Percentiles rank a stretch among this genome's conserved stretches.
phyloP scores from a whole-genome alignment of 305 asterid genomes.

The Fraxinus paxiana region DNA sequence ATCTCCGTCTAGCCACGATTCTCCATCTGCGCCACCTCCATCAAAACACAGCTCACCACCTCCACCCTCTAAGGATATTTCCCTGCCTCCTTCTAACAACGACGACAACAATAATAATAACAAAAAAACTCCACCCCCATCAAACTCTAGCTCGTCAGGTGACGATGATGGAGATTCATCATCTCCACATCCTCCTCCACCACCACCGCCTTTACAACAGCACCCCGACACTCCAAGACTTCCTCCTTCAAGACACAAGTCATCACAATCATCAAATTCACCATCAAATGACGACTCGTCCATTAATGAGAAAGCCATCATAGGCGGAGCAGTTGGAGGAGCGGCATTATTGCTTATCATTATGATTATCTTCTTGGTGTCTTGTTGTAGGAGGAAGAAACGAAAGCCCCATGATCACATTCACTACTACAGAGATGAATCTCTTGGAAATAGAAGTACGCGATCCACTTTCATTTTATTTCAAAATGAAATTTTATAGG shows the following conservation, averaged over 20 bases:
- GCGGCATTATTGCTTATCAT: conserved; percentile 48
- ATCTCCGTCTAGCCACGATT: conserved; percentile 17
- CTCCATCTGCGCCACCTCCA: conserved; percentile 28
- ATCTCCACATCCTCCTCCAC: conserved; percentile 19
- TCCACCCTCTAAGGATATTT: conserved; percentile 7
- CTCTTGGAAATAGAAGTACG: conserved; percentile 41
- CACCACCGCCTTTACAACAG: conserved; percentile 31
- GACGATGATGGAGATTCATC: conserved; percentile 13
- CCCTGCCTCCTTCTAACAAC: conserved; percentile 26
- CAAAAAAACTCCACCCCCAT: conserved; percentile 35
- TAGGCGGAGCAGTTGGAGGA: conserved; percentile 57
- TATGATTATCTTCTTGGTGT: conserved; percentile 39
- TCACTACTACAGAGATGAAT: conserved; percentile 49
- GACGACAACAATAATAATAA: background rate
- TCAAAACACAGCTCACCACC: conserved; percentile 17
- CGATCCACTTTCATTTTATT: background rate
- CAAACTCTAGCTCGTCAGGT: conserved; percentile 3
- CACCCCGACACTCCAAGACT: conserved; percentile 25
- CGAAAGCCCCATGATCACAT: conserved; percentile 45
- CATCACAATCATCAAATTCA: conserved; percentile 20
- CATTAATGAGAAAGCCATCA: conserved; percentile 24
- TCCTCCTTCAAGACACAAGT: conserved; percentile 20
- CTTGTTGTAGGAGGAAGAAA: conserved; percentile 44
- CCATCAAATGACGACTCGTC: conserved; percentile 20
- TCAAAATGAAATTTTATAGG: background rate